Conservation (phyloP, 345 rosid genomes). For the Populus pruinosa region DNA sequence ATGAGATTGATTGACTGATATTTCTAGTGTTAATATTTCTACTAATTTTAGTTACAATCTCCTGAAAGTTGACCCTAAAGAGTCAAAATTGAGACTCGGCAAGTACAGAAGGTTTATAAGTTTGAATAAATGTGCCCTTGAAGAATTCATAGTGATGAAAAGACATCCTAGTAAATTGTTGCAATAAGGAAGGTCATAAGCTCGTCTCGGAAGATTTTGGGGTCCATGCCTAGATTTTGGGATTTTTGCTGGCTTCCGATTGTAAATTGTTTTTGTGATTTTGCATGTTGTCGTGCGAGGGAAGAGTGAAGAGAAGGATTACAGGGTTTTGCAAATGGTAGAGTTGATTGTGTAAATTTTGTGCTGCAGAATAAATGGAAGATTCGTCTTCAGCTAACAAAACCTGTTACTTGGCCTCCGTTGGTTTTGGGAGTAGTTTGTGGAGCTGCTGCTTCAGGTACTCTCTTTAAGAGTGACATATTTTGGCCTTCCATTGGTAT, state of each 20-base stretch:
- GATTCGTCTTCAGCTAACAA: constrained; percentile 93
- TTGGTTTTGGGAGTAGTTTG: constrained; percentile 93
- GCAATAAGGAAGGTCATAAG: not conserved
- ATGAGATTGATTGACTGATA: not conserved
- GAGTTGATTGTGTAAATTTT: not conserved
- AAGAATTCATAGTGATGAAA: not conserved
- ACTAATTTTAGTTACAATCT: not conserved
- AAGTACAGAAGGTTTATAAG: not conserved
- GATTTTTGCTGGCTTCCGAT: not conserved
- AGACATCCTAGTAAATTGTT: not conserved
- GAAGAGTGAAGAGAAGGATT: constrained; percentile 1
- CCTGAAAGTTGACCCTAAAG: not conserved
- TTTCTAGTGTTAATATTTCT: not conserved
- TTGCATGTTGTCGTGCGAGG: not conserved
- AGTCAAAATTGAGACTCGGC: not conserved
- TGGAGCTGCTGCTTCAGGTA: constrained; percentile 99
- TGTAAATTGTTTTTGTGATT: not conserved
- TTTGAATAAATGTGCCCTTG: not conserved
- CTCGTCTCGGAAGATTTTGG: not conserved
- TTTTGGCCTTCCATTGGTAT: not conserved
- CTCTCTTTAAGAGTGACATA: not conserved
- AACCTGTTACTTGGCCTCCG: constrained; percentile 99
- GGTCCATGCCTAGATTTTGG: not conserved
- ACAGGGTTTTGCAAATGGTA: not conserved
- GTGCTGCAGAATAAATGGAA: constrained; percentile 87